Conservation (phyloP, 2,329 filamentous ascomycete species). For the Calonectria leucothoes region DNA sequence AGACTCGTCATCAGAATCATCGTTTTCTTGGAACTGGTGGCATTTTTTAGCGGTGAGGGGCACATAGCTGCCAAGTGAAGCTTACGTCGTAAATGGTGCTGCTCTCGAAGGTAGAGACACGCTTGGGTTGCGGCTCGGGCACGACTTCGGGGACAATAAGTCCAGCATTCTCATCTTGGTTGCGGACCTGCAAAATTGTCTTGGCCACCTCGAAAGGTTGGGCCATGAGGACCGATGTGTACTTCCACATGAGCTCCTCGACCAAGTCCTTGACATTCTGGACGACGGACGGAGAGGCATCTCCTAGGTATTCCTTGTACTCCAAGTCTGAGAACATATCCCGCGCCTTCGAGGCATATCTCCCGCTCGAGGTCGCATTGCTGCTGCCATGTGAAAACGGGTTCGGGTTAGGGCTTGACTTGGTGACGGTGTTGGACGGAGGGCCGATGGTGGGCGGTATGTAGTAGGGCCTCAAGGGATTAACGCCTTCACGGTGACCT, state of each 20-base stretch:
- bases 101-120: slow-evolving; percentile 45
- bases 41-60: slow-evolving; percentile 36
- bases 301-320: slow-evolving; percentile 87
- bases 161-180: slow-evolving; percentile 61
- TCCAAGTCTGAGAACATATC: slow-evolving; percentile 92
- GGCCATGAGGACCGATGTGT: slow-evolving; percentile 86
- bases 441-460: slow-evolving; percentile 70
- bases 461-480: slow-evolving; percentile 78
- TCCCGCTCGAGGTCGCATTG: slow-evolving; percentile 53
- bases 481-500: slow-evolving; percentile 60
- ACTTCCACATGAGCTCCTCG: slow-evolving; percentile 91
- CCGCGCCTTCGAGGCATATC: slow-evolving; percentile 71
- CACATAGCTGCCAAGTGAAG: neutral
- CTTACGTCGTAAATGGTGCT: slow-evolving; percentile 52
- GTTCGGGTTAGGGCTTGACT: slow-evolving; percentile 54
- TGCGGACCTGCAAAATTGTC: slow-evolving; percentile 84
- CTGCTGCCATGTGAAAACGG: slow-evolving; percentile 56
- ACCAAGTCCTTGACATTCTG: slow-evolving; percentile 81
- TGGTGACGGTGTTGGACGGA: slow-evolving; percentile 47
- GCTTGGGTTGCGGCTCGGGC: slow-evolving; percentile 42
- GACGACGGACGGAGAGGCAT: slow-evolving; percentile 79
- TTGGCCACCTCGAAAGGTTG: slow-evolving; percentile 99
- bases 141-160: slow-evolving; percentile 37
- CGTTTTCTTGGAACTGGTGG: slow-evolving; percentile 62
- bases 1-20: slow-evolving; percentile 82